Evolutionary conservation across 331 rosid genomes (phyloP).

Genomic region (Quercus phellos): DNA sequence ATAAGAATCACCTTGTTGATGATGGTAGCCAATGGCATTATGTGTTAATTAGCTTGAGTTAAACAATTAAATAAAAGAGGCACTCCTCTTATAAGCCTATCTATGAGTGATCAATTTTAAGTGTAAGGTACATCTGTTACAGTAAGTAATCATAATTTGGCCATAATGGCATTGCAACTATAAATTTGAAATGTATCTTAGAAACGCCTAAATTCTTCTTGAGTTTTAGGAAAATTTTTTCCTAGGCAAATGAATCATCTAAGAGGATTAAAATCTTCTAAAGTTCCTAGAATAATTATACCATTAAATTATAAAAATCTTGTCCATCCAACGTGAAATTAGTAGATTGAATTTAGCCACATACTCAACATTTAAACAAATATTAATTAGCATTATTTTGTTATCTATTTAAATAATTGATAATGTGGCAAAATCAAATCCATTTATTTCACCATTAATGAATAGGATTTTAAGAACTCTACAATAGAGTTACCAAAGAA

Average conservation of each 20-base stretch:
- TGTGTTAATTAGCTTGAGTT: constrained; percentile 15
- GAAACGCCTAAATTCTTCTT: neutral
- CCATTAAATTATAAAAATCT: too few species aligned
- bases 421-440: too few species aligned
- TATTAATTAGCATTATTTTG: too few species aligned
- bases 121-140: neutral
- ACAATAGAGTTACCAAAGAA: rapidly evolving
- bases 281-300: too few species aligned
- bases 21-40: constrained; percentile 20
- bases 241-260: neutral
- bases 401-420: too few species aligned
- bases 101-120: constrained; percentile 21
- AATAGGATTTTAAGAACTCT: too few species aligned
- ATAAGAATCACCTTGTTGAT: constrained; percentile 16
- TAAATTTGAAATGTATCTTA: neutral
- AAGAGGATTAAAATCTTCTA: too few species aligned
- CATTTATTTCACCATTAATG: too few species aligned
- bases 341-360: too few species aligned
- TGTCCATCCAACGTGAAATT: too few species aligned
- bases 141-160: neutral
- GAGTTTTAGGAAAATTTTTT: neutral
- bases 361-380: too few species aligned
- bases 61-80: constrained; percentile 31
- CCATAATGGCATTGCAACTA: neutral
- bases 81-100: constrained; percentile 25